These are phyloP conservation scores for Aureobasidium mangrovei DNA, from an alignment of 2,329 filamentous ascomycete species.

Conservation along the genomic window DNA sequence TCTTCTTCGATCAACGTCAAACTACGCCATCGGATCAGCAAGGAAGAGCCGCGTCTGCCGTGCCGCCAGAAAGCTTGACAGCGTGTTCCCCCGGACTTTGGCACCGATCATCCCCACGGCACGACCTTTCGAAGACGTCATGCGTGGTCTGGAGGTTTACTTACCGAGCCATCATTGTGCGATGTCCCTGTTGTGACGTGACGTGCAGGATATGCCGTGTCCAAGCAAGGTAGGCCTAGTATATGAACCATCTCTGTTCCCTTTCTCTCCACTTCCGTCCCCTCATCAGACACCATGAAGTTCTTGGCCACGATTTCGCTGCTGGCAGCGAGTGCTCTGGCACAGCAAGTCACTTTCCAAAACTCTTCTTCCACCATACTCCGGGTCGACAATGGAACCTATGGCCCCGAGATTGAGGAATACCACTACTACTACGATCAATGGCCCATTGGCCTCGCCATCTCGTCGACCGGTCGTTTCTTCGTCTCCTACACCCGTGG, in stretches of 20 bases:
- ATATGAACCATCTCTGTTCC: neutral
- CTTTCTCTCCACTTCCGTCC: neutral
- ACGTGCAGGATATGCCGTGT: neutral
- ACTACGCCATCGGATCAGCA: neutral
- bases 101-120: neutral
- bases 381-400: conserved; percentile 39
- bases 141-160: neutral
- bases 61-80: neutral
- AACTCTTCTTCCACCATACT: conserved; percentile 28
- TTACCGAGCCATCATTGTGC: neutral
- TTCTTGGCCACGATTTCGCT: conserved; percentile 1
- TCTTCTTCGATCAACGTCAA: neutral
- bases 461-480: conserved; percentile 34
- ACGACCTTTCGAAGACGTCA: neutral
- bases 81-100: neutral
- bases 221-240: neutral
- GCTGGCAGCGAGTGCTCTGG: conserved; percentile 11
- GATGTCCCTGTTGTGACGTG: neutral
- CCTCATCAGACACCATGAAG: conserved; percentile 8
- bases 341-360: conserved; percentile 20
- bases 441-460: conserved; percentile 39
- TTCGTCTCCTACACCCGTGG: conserved; percentile 41
- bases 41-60: conserved; percentile 7
- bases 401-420: conserved; percentile 40
- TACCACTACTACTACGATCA: conserved; percentile 38